These are phyloP conservation scores for Verticillium nubilum DNA, from an alignment of 2,329 filamentous ascomycete genomes.

Conservation along the genomic window DNA sequence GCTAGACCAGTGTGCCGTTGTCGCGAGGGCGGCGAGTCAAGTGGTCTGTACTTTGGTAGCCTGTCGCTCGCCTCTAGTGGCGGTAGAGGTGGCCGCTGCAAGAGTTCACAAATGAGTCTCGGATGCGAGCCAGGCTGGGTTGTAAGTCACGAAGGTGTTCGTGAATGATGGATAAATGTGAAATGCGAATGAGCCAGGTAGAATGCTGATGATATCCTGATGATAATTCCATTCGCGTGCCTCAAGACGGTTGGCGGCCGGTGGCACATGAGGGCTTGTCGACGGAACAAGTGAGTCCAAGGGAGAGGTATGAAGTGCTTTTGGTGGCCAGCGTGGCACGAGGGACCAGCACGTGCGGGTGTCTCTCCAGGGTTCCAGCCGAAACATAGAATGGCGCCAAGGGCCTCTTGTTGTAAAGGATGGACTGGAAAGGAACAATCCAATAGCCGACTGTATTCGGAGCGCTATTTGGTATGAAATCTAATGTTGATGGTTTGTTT, in stretches of 20 bases:
- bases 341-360: neutral
- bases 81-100: neutral
- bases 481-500: too few species aligned
- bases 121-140: too few species aligned
- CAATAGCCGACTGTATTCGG: too few species aligned
- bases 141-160: too few species aligned
- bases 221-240: neutral
- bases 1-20: neutral
- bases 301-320: neutral
- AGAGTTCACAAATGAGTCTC: neutral
- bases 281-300: neutral
- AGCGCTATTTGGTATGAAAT: too few species aligned
- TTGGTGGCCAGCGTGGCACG: neutral
- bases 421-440: neutral
- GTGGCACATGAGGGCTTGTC: neutral
- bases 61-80: neutral
- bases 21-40: neutral
- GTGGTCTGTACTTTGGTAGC: neutral
- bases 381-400: neutral
- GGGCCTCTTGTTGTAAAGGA: neutral
- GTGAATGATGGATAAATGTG: neutral
- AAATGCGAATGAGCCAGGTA: neutral
- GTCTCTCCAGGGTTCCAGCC: neutral
- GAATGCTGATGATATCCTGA: too few species aligned
- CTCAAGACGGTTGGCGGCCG: neutral